Evolutionary conservation across 768 basidiomycete genomes (phyloP), one percentile per base, ranked within the genome.

Genomic region (Mycena haematopus): DNA sequence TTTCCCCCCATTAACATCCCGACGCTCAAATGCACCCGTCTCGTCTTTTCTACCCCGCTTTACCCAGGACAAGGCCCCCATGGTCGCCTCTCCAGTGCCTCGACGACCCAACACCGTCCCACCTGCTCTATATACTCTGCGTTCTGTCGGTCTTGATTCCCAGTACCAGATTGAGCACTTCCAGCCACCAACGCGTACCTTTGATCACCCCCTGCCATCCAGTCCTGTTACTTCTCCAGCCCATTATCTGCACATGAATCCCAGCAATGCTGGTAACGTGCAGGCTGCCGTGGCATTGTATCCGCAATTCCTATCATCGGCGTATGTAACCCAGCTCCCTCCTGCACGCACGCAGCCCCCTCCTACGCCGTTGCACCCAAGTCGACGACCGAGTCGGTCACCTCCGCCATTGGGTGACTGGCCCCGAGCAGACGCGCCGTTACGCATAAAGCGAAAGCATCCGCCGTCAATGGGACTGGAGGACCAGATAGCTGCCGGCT

Each of bases 141-240:
- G 62, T 31, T 63, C 65, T 6, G 22, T 50, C 36, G 66, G 66
- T 42, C 62, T 67, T 9, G 36, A 56, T 13, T 63, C 66, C 25
- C 62, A 60, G 27, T 67, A 67, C 25, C 35, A 67, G 42, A 61
- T 67, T 19, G 66, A 67, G 19, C 59, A 67, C 47, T 67, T 67
- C 42, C 35, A 21, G 24, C 66, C 66, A 31, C 62, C 62, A n/a
- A 33, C 49, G 11, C 33, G 47, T 11, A 6, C 22, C 2, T 36
- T 36, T 36, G 60, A 3, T 19, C 52, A 56, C 14, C 56, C 46
- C 22, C 9, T 52, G 22, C 55, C 61, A 8, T 25, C 60, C 33
- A 67, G 46, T 27, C 65, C 58, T 36, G 61, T 59, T 13, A 10
- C 50, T 15, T 63, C 65, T 11, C 58, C 65, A 6, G 58, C 54